Base-by-base conservation (phyloP, 108 stramenopile species). In the Skeletonema marinoi region DNA sequence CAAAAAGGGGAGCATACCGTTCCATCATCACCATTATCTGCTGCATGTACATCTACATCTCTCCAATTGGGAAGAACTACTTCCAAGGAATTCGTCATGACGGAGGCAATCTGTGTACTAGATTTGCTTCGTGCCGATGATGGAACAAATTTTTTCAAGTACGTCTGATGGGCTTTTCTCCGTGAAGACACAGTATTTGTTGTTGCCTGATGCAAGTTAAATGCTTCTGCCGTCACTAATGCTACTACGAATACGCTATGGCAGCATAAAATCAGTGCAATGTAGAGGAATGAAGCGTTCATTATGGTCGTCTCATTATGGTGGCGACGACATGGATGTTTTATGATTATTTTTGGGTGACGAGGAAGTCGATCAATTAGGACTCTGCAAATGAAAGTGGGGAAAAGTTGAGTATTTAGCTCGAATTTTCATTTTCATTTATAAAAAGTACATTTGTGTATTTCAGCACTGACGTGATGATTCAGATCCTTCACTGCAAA, bases 1-100 rank as follows among this genome's bases (percentile, higher is more conserved):
- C 75, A 67, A 48, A 82, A 82, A 6, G 81, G 74, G 6, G 74
- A 65, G 48, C 29, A 68, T 31, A 54, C 12, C n/a, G 62, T 38
- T 9, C 31, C 63, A 41, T 41, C 33, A 19, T 2, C 25, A 19
- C 8, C 63, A 19, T 17, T 33, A 16, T 25, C 25, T 25, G 25
- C 25, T 25, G 14, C 3, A 19, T 64, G 63, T 6, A 36, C 11
- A 41, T 64, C 63, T 38, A 64, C 63, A 19, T 41, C 31, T 38
- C 63, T 38, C 63, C 63, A 64, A 41, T 64, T 64, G 6, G 63
- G 63, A 64, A 64, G 31, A 9, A 19, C 63, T 41, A 19, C 63
- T 41, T 17, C n/a, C 39, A 41, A 41, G 21, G 63, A 41, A 41
- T 17, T 17, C 1, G 32, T 61, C 41, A 64, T 64, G 63, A 19